Evolutionary conservation across 2,329 filamentous ascomycete species (phyloP).

Genomic region (Cordyceps tenuipes): DNA sequence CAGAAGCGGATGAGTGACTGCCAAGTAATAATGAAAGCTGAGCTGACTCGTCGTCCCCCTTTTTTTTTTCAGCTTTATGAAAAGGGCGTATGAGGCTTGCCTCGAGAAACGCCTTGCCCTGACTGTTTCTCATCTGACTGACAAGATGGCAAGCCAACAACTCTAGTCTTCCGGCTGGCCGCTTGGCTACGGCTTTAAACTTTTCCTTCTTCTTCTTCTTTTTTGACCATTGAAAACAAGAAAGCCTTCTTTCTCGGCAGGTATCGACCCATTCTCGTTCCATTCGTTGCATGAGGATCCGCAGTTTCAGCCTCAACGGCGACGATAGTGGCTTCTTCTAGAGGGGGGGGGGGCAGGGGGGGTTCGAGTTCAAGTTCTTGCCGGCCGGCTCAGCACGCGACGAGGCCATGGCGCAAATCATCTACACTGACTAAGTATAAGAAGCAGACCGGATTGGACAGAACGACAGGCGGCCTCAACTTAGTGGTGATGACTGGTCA

Average conservation of each 20-base stretch:
- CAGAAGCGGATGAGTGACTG: neutral
- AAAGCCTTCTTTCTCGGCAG: neutral
- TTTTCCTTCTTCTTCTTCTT: neutral
- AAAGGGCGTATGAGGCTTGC: neutral
- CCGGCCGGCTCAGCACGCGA: neutral
- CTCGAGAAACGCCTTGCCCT: neutral
- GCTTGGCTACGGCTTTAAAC: neutral
- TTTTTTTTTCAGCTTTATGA: neutral
- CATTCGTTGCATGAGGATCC: neutral
- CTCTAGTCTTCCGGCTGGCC: neutral
- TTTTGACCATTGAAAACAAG: neutral
- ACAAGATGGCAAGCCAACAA: neutral
- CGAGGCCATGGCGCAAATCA: neutral
- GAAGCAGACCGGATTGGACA: neutral
- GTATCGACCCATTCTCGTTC: neutral
- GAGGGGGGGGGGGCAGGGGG: no score
- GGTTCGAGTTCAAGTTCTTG: neutral
- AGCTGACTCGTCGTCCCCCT: neutral
- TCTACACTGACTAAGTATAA: neutral
- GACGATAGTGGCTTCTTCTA: neutral
- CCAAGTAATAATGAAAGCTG: neutral
- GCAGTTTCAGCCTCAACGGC: neutral
- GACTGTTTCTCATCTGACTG: neutral
- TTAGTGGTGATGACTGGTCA: neutral
- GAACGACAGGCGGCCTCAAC: neutral